A percentile compares a stretch with the other conserved stretches of the same genome.
Conservation (phyloP, 139 green algal genomes). For the Micromonas pusilla region DNA sequence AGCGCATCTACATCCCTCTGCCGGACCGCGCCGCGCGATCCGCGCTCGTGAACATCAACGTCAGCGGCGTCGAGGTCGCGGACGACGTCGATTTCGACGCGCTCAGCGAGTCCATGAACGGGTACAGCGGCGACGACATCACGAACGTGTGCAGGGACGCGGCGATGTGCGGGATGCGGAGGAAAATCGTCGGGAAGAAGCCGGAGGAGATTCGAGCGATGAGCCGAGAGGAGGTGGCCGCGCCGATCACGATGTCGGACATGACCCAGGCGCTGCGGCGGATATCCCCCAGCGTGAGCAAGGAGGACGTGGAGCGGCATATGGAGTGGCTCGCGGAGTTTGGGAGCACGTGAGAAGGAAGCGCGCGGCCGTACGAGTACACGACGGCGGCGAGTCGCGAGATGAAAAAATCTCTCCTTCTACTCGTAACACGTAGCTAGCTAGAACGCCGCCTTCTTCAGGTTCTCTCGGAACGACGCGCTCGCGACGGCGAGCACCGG, state of each 20-base stretch:
- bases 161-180: slow-evolving; percentile 82
- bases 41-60: slow-evolving; percentile 77
- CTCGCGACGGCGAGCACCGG: background rate
- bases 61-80: slow-evolving; percentile 56
- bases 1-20: slow-evolving; percentile 93
- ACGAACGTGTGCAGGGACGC: slow-evolving; percentile 85
- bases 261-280: slow-evolving; percentile 61
- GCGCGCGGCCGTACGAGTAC: no score
- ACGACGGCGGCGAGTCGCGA: no score
- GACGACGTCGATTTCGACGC: slow-evolving; percentile 60
- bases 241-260: slow-evolving; percentile 40
- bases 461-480: background rate
- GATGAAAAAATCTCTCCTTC: no score
- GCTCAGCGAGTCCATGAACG: slow-evolving; percentile 57
- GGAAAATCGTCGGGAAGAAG: slow-evolving; percentile 62
- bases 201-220: slow-evolving; percentile 57
- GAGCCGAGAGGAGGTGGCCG: slow-evolving; percentile 36
- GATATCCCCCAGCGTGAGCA: slow-evolving; percentile 70
- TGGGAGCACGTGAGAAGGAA: slow-evolving; percentile 48
- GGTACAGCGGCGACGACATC: slow-evolving; percentile 85
- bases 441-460: no score
- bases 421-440: no score
- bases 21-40: slow-evolving; percentile 56
- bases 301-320: slow-evolving; percentile 71
- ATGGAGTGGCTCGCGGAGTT: slow-evolving; percentile 67